phyloP scores from a whole-genome alignment of 805 yeast species.

The Schwanniomyces occidentalis region DNA sequence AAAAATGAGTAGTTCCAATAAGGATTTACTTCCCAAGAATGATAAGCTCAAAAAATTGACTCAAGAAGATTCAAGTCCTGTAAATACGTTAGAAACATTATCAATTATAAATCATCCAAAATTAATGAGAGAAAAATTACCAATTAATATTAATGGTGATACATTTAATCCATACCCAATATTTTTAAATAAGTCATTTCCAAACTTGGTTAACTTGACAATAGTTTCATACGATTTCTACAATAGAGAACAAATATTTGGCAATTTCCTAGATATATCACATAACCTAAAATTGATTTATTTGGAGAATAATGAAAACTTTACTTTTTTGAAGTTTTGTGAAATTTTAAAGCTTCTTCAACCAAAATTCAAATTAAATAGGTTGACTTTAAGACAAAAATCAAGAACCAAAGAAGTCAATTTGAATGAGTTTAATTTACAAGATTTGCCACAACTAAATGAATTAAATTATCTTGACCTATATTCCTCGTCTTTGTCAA shows the following conservation, averaged over 20 bases:
- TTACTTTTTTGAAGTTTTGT: slow-evolving; percentile 28
- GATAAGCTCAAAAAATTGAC: slow-evolving; percentile 12
- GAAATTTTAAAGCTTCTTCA: slow-evolving; percentile 27
- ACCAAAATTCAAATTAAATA: slow-evolving; percentile 25
- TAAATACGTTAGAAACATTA: slow-evolving; percentile 17
- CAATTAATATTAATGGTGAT: slow-evolving; percentile 10
- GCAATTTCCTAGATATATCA: slow-evolving; percentile 22
- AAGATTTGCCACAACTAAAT: slow-evolving; percentile 24
- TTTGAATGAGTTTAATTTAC: slow-evolving; percentile 24
- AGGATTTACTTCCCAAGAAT: slow-evolving; percentile 18
- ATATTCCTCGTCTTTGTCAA: slow-evolving; percentile 41
- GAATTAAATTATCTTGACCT: slow-evolving; percentile 33
- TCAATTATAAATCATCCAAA: slow-evolving; percentile 28
- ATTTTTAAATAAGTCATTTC: slow-evolving; percentile 20
- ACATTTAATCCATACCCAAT: slow-evolving; percentile 27
- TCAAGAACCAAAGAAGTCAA: slow-evolving; percentile 18
- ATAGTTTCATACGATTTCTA: slow-evolving; percentile 34
- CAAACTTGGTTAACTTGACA: slow-evolving; percentile 23
- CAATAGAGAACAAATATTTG: slow-evolving; percentile 25
- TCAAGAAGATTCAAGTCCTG: neutral
- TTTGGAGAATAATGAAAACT: slow-evolving; percentile 34
- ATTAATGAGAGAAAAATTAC: slow-evolving; percentile 13
- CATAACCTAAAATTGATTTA: slow-evolving; percentile 20
- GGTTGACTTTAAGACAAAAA: slow-evolving; percentile 32
- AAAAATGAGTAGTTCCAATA: slow-evolving; percentile 15